Evolutionary conservation across 495 filamentous ascomycete species (phyloP).

Genomic region (Talaromyces trachyspermus): DNA sequence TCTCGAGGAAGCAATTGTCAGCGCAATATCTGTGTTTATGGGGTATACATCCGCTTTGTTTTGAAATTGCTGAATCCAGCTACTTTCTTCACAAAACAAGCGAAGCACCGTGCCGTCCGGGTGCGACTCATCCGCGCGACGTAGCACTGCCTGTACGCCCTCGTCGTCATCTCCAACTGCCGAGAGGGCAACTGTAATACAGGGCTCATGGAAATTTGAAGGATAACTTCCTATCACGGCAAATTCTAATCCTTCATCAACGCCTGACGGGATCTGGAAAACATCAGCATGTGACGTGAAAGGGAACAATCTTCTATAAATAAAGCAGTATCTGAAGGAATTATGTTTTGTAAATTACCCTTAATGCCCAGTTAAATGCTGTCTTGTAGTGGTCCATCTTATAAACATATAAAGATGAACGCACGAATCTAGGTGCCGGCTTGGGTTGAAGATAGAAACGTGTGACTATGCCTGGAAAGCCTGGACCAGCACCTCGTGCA

Average conservation of each 20-base stretch:
- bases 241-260: conserved; percentile 36
- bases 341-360: neutral
- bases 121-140: conserved; percentile 22
- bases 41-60: conserved; percentile 35
- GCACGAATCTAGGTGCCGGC: conserved; percentile 22
- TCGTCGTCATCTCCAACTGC: conserved; percentile 29
- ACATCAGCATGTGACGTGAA: conserved; percentile 8
- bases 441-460: conserved; percentile 36
- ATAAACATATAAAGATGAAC: conserved; percentile 37
- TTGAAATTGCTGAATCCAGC: conserved; percentile 31
- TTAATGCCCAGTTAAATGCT: conserved; percentile 31
- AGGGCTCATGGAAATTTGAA: conserved; percentile 16
- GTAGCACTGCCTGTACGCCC: conserved; percentile 26
- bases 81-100: conserved; percentile 29
- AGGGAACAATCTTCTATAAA: too few relatives aligned
- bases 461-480: conserved; percentile 44
- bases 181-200: conserved; percentile 33
- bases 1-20: conserved; percentile 44
- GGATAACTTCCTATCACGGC: conserved; percentile 28
- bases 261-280: conserved; percentile 25
- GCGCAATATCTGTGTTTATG: conserved; percentile 33
- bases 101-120: conserved; percentile 24
- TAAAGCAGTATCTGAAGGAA: neutral
- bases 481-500: conserved; percentile 43
- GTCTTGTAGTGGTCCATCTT: conserved; percentile 29